These are phyloP conservation scores for Sugiyamaella paludigena DNA, from an alignment of 1,139 yeast species.

Conservation along the genomic window DNA sequence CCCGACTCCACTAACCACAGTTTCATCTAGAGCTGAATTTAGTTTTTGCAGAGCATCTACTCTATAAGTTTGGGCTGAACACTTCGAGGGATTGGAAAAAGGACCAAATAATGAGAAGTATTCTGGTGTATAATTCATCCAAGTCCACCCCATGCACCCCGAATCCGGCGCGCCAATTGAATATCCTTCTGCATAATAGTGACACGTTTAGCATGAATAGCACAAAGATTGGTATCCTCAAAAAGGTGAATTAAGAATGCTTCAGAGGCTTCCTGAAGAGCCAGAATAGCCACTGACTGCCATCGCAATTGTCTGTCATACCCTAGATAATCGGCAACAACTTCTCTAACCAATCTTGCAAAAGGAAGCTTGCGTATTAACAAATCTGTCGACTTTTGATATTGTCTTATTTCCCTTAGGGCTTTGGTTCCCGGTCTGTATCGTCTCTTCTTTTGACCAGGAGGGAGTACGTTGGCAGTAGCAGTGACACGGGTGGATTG, in stretches of 20 bases:
- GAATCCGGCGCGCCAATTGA: constrained; percentile 82
- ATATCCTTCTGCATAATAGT: constrained; percentile 94
- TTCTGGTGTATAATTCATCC: not conserved
- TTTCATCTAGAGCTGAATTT: constrained; percentile 78
- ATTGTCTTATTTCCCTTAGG: constrained; percentile 71
- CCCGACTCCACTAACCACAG: constrained; percentile 76
- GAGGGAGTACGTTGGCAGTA: constrained; percentile 1
- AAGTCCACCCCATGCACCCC: constrained; percentile 47
- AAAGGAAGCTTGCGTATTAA: constrained; percentile 85
- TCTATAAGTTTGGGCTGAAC: constrained; percentile 63
- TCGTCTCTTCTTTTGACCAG: constrained; percentile 43
- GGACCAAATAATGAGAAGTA: too few species aligned
- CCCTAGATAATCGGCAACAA: constrained; percentile 60
- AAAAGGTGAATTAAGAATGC: constrained; percentile 81
- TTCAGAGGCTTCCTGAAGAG: constrained; percentile 90
- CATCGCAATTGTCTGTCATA: constrained; percentile 62
- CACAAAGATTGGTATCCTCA: constrained; percentile 89
- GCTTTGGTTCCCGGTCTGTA: constrained; percentile 76
- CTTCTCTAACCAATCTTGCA: constrained; percentile 79
- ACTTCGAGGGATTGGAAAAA: too few species aligned
- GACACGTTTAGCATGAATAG: constrained; percentile 89
- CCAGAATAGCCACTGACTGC: constrained; percentile 86
- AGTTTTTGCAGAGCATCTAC: constrained; percentile 75
- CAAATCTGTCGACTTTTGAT: constrained; percentile 75
- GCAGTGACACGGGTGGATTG: not conserved